Evolutionary conservation across 176 grass and related monocot genomes (phyloP), one percentile per base, ranked within the genome.

Genomic region (Aegilops sharonensis): DNA sequence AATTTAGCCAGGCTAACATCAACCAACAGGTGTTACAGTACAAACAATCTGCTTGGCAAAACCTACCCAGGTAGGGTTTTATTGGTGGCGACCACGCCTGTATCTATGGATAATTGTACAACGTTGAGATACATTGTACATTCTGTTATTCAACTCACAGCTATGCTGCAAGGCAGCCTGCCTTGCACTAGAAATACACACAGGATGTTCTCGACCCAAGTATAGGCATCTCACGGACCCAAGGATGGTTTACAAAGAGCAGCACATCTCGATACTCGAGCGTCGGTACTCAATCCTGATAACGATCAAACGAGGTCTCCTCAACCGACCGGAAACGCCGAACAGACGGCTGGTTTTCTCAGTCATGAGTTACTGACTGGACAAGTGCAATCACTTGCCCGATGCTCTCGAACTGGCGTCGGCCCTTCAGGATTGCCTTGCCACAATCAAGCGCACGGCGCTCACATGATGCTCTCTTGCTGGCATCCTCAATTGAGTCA

Each of bases 361-460:
- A 83, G 20, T 80, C 45, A 2, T 78, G 71, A 72, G 20, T 20
- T 9, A 88, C 14, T 2, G 82, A 72, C 9, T 56, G 47, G 68
- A 96, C 75, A 17, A 73, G 91, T 8, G 17, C 88, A 61, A 93
- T 91, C 10, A 96, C 85, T 81, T 99, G 77, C 17, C 82, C 57
- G 9, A 96, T 90, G 43, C 80, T 81, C 78, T 87, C 82, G 13
- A 93, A 94, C 6, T 79, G 81, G 34, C 35, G 80, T 9, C 92
- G 92, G 62, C 87, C 90, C 85, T 94, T 96, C 45, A 99, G 90
- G 64, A 99, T 86, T 6, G 79, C 47, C 86, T 91, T 99, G 61
- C 85, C 97, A 80, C 89, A 90, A 36, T 93, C 77, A 57, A 99
- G 94, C 4, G 92, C 92, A 18, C 62, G 68, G 5, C 85, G 71